phyloP scores from a whole-genome alignment of 176 grass and related monocot species.

The Carex kokanica region DNA sequence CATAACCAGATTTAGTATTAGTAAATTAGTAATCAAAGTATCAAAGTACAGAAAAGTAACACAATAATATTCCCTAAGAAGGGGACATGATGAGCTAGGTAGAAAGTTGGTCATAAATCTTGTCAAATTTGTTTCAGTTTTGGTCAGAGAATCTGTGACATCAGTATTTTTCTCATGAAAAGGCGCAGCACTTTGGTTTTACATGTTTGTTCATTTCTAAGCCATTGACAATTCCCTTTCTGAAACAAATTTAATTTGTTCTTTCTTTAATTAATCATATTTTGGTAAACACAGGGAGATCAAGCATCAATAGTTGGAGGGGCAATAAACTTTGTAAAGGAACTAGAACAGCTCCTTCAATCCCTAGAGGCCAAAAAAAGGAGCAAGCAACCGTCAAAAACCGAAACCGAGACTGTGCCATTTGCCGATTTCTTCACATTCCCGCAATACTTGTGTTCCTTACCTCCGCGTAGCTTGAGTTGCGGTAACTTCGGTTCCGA shows the following conservation, averaged over 20 bases:
- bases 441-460: slow-evolving; percentile 58
- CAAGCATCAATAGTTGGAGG: slow-evolving; percentile 94
- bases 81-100: slow-evolving; percentile 10
- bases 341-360: slow-evolving; percentile 77
- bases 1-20: background rate
- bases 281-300: slow-evolving; percentile 47
- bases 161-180: slow-evolving; percentile 25
- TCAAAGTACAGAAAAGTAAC: slow-evolving; percentile 11
- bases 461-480: background rate
- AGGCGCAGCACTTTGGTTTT: slow-evolving; percentile 8
- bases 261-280: background rate
- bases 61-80: slow-evolving; percentile 13
- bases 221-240: slow-evolving; percentile 9
- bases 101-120: slow-evolving; percentile 10
- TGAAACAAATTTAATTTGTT: background rate
- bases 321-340: slow-evolving; percentile 92
- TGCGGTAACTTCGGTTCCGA: background rate
- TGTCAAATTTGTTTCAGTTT: slow-evolving; percentile 18
- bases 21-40: slow-evolving; percentile 6
- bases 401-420: slow-evolving; percentile 27
- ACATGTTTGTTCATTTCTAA: slow-evolving; percentile 31
- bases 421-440: slow-evolving; percentile 82
- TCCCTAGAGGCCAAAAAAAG: slow-evolving; percentile 70
- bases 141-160: slow-evolving; percentile 28
- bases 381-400: slow-evolving; percentile 28